These are phyloP conservation scores for Asterionellopsis glacialis DNA, from an alignment of 108 stramenopile genomes.

Conservation along the genomic window DNA sequence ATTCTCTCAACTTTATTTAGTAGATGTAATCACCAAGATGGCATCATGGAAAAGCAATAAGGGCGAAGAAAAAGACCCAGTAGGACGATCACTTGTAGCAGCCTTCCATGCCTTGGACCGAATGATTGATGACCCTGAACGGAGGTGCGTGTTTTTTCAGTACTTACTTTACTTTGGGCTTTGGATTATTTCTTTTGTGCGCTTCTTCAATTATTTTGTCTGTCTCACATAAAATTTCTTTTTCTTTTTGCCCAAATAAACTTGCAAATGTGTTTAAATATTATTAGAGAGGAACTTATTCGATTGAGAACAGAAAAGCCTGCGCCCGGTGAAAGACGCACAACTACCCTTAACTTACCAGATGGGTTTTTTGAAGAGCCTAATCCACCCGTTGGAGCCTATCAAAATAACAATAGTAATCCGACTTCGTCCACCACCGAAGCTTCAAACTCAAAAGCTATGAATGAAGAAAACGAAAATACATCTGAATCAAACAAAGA, in stretches of 20 bases:
- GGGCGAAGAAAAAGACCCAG: conserved; percentile 5
- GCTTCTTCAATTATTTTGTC: no score
- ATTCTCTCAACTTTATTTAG: conserved; percentile 80
- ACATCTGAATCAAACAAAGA: no score
- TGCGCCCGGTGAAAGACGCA: conserved; percentile 21
- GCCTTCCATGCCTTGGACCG: conserved; percentile 82
- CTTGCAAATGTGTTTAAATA: no score
- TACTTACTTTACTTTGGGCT: not conserved
- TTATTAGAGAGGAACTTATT: conserved; percentile 29
- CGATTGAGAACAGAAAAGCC: conserved; percentile 31
- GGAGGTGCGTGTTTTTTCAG: conserved; percentile 16
- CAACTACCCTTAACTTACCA: not conserved
- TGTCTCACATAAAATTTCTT: conserved; percentile 1
- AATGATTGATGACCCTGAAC: conserved; percentile 60
- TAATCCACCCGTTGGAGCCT: no score
- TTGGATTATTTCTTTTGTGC: no score
- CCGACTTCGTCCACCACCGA: no score
- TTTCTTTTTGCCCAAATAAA: not conserved
- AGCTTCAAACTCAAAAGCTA: no score
- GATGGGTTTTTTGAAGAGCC: no score
- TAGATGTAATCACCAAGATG: conserved; percentile 65
- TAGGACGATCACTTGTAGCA: conserved; percentile 55
- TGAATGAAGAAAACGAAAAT: no score
- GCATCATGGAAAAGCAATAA: conserved; percentile 27
- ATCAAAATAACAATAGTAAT: no score